phyloP scores from a whole-genome alignment of 176 grass and related monocot genomes.

The Oryza glumipatula region DNA sequence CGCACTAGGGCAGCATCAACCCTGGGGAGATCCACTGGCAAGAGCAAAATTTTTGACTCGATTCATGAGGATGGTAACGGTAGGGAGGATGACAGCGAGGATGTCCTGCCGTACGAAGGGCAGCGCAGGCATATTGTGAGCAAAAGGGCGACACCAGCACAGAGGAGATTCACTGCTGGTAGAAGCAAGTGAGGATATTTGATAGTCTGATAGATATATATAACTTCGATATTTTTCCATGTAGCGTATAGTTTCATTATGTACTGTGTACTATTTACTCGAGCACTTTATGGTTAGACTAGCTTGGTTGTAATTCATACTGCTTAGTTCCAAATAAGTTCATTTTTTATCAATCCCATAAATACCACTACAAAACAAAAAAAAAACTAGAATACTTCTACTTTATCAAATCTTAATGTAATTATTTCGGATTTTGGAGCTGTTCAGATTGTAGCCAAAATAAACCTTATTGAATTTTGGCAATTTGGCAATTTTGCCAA shows the following conservation, averaged over 20 bases:
- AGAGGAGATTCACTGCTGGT: conserved; percentile 50
- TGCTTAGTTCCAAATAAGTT: too few relatives aligned
- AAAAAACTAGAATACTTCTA: too few relatives aligned
- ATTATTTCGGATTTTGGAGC: too few relatives aligned
- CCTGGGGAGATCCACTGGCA: background rate
- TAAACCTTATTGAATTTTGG: too few relatives aligned
- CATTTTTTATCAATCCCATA: too few relatives aligned
- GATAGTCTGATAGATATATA: background rate
- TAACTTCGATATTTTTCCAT: background rate
- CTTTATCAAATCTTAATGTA: too few relatives aligned
- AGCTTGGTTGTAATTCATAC: background rate
- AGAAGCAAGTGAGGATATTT: conserved; percentile 15
- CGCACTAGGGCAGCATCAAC: background rate
- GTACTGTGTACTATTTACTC: background rate
- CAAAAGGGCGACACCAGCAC: conserved; percentile 26
- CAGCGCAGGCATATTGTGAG: conserved; percentile 34
- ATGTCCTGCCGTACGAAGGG: conserved; percentile 34
- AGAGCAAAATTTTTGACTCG: background rate
- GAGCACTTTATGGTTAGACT: background rate
- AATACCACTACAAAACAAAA: too few relatives aligned
- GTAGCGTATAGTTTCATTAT: background rate
- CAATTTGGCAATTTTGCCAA: too few relatives aligned
- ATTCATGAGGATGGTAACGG: background rate
- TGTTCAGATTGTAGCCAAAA: too few relatives aligned
- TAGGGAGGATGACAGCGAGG: background rate